Conservation (phyloP, 2,329 filamentous ascomycete species). For the Exophiala viscosa region DNA sequence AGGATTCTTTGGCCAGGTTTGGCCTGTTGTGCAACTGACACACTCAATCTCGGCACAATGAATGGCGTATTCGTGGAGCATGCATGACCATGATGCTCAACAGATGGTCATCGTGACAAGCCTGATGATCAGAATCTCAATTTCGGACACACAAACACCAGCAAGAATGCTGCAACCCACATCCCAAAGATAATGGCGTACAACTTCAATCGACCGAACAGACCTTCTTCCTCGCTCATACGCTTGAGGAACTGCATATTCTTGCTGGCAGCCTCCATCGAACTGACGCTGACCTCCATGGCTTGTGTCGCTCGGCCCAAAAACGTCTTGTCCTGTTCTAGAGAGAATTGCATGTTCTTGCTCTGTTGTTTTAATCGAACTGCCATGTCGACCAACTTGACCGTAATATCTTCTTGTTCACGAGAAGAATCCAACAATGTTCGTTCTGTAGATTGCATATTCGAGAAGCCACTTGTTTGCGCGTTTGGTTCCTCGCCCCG, state of each 20-base stretch:
- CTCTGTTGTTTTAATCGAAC: constrained; percentile 38
- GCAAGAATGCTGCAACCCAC: constrained; percentile 70
- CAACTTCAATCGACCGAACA: constrained; percentile 77
- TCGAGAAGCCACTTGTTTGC: constrained; percentile 33
- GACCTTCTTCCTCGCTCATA: constrained; percentile 85
- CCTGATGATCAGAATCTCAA: constrained; percentile 71
- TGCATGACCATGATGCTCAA: no score
- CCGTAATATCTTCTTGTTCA: constrained; percentile 79
- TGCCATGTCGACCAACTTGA: constrained; percentile 77
- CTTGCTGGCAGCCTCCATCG: constrained; percentile 71
- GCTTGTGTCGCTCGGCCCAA: constrained; percentile 68
- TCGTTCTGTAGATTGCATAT: constrained; percentile 56
- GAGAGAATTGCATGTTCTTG: constrained; percentile 23
- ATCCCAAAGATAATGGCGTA: constrained; percentile 80
- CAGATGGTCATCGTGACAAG: neutral
- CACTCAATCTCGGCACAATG: no score
- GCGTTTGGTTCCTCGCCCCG: constrained; percentile 9
- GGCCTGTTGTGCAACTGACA: neutral
- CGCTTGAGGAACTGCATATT: constrained; percentile 72
- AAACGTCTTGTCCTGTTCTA: constrained; percentile 59
- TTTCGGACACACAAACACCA: constrained; percentile 86
- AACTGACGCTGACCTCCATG: constrained; percentile 70
- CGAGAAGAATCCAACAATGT: constrained; percentile 71
- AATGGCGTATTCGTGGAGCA: neutral
- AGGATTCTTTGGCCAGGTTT: neutral